Evolutionary conservation across 2,329 filamentous ascomycete species (phyloP).

Genomic region (Hirsutella rhossiliensis): DNA sequence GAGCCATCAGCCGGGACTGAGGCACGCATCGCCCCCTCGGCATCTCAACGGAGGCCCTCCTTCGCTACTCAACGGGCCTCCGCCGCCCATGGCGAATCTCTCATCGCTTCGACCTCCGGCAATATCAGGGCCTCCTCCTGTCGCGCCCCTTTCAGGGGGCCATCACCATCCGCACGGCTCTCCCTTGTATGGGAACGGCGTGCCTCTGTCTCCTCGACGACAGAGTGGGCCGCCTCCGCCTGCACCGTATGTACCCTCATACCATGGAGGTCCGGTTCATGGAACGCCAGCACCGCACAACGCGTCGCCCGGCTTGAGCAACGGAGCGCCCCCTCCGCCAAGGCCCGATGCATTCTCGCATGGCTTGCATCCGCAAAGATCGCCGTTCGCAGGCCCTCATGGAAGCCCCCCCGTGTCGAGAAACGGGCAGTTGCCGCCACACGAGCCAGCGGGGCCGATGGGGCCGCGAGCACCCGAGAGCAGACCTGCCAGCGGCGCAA

Average conservation of each 20-base stretch:
- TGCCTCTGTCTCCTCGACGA: constrained; percentile 36
- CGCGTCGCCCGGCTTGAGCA: constrained; percentile 19
- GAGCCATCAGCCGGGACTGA: constrained; percentile 33
- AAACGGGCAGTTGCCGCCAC: constrained; percentile 19
- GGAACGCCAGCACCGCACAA: constrained; percentile 12
- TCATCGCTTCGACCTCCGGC: constrained; percentile 38
- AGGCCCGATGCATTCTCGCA: constrained; percentile 25
- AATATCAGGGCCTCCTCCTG: constrained; percentile 26
- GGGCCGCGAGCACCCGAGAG: constrained; percentile 23
- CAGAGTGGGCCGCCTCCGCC: constrained; percentile 28
- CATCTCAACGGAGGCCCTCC: constrained; percentile 37
- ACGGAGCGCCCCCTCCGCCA: constrained; percentile 20
- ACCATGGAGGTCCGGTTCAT: constrained; percentile 16
- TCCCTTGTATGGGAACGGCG: constrained; percentile 26
- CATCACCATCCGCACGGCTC: constrained; percentile 24
- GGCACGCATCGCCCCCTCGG: constrained; percentile 33
- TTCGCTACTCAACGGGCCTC: constrained; percentile 16
- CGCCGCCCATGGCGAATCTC: constrained; percentile 19
- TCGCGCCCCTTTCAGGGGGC: constrained; percentile 26
- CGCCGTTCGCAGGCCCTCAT: constrained; percentile 29
- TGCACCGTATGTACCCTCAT: constrained; percentile 27
- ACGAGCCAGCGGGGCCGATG: constrained; percentile 11
- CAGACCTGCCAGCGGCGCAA: constrained; percentile 51
- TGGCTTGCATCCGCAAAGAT: constrained; percentile 27
- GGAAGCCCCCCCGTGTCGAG: constrained; percentile 32